Percentiles rank a stretch among this genome's conserved stretches.
These are phyloP conservation scores for Zygosaccharomyces bisporus DNA, from an alignment of 805 yeast genomes.

Conservation along the genomic window DNA sequence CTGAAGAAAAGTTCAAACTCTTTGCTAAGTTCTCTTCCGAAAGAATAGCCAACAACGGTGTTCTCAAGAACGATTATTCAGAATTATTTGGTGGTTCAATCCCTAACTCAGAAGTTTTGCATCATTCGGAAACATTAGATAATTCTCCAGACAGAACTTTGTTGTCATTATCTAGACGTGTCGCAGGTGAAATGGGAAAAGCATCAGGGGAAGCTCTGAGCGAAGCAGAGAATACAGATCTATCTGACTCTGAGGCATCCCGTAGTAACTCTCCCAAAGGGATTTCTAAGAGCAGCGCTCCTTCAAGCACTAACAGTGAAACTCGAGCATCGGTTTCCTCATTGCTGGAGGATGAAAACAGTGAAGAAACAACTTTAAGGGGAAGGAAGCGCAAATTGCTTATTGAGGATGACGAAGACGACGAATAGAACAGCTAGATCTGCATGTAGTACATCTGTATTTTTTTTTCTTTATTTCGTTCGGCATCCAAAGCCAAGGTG, in stretches of 20 bases:
- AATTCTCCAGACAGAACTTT: slow-evolving; percentile 22
- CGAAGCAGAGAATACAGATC: neutral
- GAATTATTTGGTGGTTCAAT: slow-evolving; percentile 31
- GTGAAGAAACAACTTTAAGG: neutral
- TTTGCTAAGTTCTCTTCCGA: slow-evolving; percentile 31
- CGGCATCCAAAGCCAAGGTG: neutral
- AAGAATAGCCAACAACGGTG: slow-evolving; percentile 29
- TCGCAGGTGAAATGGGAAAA: slow-evolving; percentile 15
- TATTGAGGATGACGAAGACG: slow-evolving; percentile 29
- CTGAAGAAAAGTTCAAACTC: slow-evolving; percentile 20
- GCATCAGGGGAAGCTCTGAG: neutral
- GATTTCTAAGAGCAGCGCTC: neutral
- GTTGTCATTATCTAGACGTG: slow-evolving; percentile 13
- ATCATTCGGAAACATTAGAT: neutral
- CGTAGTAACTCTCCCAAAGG: slow-evolving; percentile 1
- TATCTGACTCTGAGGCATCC: slow-evolving; percentile 7
- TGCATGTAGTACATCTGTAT: neutral
- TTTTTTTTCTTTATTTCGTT: neutral
- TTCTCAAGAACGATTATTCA: slow-evolving; percentile 19
- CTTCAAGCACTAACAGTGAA: neutral
- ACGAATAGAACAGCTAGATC: neutral
- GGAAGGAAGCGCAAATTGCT: slow-evolving; percentile 30
- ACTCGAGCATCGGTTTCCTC: neutral
- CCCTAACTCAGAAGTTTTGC: slow-evolving; percentile 14
- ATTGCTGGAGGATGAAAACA: slow-evolving; percentile 8